Conservation (phyloP, 73 alveolate genomes). For the Paramecium octaurelia region DNA sequence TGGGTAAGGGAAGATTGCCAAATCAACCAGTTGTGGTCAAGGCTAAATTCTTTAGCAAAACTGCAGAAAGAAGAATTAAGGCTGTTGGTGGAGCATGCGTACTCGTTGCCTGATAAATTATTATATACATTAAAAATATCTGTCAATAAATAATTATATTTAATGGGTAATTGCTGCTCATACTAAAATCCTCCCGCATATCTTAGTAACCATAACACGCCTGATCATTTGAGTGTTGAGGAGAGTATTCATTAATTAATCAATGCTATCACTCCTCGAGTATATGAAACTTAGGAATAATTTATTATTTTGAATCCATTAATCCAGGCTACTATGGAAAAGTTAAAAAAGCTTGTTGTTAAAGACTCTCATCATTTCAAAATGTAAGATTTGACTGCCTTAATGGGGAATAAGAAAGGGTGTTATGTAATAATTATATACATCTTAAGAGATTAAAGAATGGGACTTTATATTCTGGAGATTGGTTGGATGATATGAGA, state of each 20-base stretch:
- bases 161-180: background rate
- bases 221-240: constrained; percentile 23
- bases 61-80: constrained; percentile 96
- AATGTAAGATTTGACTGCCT: background rate
- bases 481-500: constrained; percentile 9
- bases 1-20: constrained; percentile 96
- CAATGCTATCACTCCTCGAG: background rate
- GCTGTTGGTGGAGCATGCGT: constrained; percentile 98
- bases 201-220: constrained; percentile 1
- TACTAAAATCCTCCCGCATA: background rate
- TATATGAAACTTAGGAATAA: background rate
- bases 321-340: background rate
- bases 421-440: background rate
- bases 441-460: background rate
- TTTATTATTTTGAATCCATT: background rate
- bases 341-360: background rate
- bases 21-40: constrained; percentile 89
- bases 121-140: background rate
- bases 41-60: constrained; percentile 93
- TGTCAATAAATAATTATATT: background rate
- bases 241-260: background rate
- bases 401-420: background rate
- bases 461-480: constrained; percentile 44
- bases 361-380: background rate
- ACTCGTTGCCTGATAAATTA: constrained; percentile 84